Conservation (phyloP, 768 basidiomycete genomes). For the Rhodocollybia butyracea region DNA sequence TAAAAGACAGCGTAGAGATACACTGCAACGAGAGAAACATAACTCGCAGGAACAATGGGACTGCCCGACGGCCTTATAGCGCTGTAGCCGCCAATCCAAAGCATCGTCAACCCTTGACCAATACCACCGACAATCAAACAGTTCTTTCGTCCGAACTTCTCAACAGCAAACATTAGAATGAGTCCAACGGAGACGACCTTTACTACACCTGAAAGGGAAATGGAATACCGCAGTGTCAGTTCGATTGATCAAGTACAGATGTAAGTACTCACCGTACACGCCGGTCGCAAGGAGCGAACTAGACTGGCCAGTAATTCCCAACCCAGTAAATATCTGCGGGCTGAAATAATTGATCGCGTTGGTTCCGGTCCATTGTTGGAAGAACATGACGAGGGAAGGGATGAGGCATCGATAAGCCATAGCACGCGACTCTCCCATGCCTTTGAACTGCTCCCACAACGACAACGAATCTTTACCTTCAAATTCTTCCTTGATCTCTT, state of each 20-base stretch:
- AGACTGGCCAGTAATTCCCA: conserved; percentile 42
- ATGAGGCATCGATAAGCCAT: conserved; percentile 44
- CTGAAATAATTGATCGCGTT: conserved; percentile 56
- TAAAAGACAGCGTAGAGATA: conserved; percentile 48
- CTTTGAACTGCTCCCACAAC: conserved; percentile 31
- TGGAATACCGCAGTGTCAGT: neutral
- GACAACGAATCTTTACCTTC: conserved; percentile 34
- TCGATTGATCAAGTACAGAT: too few species aligned
- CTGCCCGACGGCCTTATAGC: conserved; percentile 29
- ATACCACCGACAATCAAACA: conserved; percentile 47
- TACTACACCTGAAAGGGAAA: conserved; percentile 6
- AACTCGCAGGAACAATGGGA: conserved; percentile 29
- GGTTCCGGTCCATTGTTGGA: conserved; percentile 49
- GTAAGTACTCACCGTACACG: conserved; percentile 2
- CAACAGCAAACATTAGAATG: conserved; percentile 44
- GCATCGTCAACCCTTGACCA: conserved; percentile 45
- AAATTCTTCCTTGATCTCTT: conserved; percentile 49
- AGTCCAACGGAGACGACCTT: conserved; percentile 40
- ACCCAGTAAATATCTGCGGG: conserved; percentile 45
- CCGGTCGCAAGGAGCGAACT: conserved; percentile 51
- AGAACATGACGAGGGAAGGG: conserved; percentile 45
- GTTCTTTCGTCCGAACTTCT: conserved; percentile 44
- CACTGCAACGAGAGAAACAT: conserved; percentile 42
- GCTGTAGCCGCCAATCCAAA: conserved; percentile 43
- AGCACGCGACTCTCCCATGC: conserved; percentile 41